Evolutionary conservation across 345 rosid species (phyloP), one percentile per base, ranked within the genome.

Genomic region (Eucalyptus erythrocorys): DNA sequence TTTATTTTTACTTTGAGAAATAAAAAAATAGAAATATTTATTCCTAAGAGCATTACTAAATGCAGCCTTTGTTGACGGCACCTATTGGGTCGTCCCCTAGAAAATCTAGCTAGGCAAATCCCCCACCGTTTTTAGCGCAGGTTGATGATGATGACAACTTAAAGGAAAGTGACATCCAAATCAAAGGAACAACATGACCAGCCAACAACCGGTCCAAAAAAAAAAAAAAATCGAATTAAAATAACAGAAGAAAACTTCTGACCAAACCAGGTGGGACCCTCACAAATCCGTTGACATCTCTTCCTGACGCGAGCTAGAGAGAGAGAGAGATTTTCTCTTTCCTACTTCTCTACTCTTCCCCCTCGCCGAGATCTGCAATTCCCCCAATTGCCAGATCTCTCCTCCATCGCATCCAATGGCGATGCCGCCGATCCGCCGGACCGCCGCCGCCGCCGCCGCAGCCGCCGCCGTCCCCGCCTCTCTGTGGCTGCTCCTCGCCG

Each of bases 391-490:
- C 26, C 47, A 76, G 84, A 76, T 76, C 84, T 40, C 76, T 24
- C 13, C 61, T 55, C 30, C 61, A 2, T 55, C 4, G 13, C 61
- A 55, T 55, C 61, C 61, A 24, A 49, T 87, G 88, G 49, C 82
- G 84, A 6, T 11, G 57, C 47, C 64, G 53, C 64, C 91, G 37
- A 50, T 80, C 92, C 96, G 91, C 93, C 87, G 15, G 88, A 7
- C 87, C 90, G 84, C 85, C 6, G 34, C 86, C 71, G 86, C 88
- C 42, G 2, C 64, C 90, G 13, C 48, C 90, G 45, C 47, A 81
- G 15, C 87, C 90, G 87, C 82, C 7, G 34, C 40, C 87, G 34
- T 88, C 89, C 43, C 86, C 82, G 10, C 90, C 87, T 68, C 89
- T 37, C 47, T 92, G 86, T 86, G 89, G 13, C 59, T 89, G 53